These are phyloP conservation scores for Metschnikowia anglica DNA, from an alignment of 805 yeast genomes.

Conservation along the genomic window DNA sequence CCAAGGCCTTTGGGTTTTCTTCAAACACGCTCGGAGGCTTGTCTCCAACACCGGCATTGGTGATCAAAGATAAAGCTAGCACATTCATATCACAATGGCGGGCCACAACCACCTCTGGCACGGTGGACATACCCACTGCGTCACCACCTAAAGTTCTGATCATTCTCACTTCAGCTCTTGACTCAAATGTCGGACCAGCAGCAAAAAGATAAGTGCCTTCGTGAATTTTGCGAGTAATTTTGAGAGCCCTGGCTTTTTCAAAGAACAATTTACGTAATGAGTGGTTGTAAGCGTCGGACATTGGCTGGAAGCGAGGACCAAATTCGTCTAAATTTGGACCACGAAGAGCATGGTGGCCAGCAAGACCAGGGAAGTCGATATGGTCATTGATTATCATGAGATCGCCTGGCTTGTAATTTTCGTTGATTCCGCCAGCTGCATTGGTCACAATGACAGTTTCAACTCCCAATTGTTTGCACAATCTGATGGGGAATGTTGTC, in stretches of 20 bases:
- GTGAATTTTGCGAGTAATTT: constrained; percentile 60
- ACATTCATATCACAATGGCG: constrained; percentile 83
- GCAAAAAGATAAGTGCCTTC: constrained; percentile 88
- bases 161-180: constrained; percentile 86
- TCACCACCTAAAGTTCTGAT: constrained; percentile 77
- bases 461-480: constrained; percentile 63
- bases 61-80: constrained; percentile 80
- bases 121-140: constrained; percentile 97
- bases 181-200: constrained; percentile 92
- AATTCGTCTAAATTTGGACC: constrained; percentile 79
- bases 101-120: constrained; percentile 92
- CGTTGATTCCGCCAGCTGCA: constrained; percentile 91
- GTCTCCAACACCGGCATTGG: constrained; percentile 75
- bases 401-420: constrained; percentile 73
- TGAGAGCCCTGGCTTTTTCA: constrained; percentile 46
- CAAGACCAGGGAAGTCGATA: constrained; percentile 84
- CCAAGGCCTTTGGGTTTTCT: constrained; percentile 50
- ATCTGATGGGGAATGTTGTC: constrained; percentile 83
- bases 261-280: constrained; percentile 64
- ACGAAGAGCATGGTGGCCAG: constrained; percentile 82
- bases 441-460: constrained; percentile 77
- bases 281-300: constrained; percentile 86
- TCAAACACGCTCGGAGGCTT: constrained; percentile 67
- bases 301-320: constrained; percentile 86
- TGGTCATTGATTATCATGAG: constrained; percentile 90